A percentile compares a stretch with the other conserved stretches of the same genome.
phyloP scores from a whole-genome alignment of 2,329 filamentous ascomycete species.

The Fonsecaea pugnacius region DNA sequence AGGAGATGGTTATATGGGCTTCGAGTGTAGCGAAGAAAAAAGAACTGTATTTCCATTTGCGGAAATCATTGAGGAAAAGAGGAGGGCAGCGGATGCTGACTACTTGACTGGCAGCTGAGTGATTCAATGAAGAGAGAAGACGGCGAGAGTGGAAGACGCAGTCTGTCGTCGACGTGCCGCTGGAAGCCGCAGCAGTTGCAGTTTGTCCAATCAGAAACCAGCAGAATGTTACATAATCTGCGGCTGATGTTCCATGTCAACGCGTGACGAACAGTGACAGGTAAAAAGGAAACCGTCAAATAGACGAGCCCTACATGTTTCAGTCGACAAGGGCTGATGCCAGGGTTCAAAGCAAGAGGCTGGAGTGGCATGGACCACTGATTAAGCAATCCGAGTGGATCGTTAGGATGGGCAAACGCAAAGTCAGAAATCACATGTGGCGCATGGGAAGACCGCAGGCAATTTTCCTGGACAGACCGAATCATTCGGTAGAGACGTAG shows the following conservation, averaged over 20 bases:
- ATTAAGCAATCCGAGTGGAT: conserved; percentile 1
- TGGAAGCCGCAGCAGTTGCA: conserved; percentile 5
- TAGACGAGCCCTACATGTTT: not conserved
- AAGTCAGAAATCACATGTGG: not conserved
- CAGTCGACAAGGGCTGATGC: not conserved
- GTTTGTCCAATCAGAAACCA: not conserved
- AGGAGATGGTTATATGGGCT: not conserved
- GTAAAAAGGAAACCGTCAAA: not conserved
- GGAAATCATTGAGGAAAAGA: not conserved
- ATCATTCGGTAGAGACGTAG: not conserved
- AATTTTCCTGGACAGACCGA: not conserved
- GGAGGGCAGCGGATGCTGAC: conserved; percentile 21
- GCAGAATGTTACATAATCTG: conserved; percentile 11
- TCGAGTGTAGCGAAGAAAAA: not conserved
- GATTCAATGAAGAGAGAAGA: conserved; percentile 15
- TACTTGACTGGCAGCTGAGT: conserved; percentile 1
- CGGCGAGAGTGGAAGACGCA: not conserved
- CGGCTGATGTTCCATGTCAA: not conserved
- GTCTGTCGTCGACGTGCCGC: conserved; percentile 7
- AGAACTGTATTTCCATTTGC: not conserved
- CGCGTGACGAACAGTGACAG: no score
- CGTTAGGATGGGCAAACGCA: not conserved
- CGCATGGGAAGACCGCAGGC: not conserved
- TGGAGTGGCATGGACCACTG: not conserved
- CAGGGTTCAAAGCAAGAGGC: not conserved